Conservation (phyloP, 2,329 filamentous ascomycete genomes). For the Nemania serpens region DNA sequence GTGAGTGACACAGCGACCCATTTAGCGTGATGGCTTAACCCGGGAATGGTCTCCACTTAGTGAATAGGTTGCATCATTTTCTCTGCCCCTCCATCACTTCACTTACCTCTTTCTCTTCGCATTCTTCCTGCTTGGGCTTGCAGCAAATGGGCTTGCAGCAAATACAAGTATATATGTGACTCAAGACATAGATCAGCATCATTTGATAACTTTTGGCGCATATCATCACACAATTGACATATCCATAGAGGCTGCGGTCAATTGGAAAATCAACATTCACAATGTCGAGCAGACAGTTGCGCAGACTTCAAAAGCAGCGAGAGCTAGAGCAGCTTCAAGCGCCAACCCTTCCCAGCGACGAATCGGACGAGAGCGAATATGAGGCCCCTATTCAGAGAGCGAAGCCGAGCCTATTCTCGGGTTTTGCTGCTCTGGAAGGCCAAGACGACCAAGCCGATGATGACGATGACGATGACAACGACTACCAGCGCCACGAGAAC, state of each 20-base stretch:
- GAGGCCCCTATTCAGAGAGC: constrained; percentile 45
- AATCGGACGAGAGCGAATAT: constrained; percentile 44
- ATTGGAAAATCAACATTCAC: background rate
- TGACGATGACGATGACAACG: constrained; percentile 44
- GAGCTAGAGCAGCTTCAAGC: constrained; percentile 47
- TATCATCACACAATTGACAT: background rate
- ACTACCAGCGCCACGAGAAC: constrained; percentile 47
- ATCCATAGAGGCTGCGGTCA: background rate
- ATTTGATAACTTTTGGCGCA: background rate
- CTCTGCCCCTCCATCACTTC: too few species aligned
- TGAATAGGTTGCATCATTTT: too few species aligned
- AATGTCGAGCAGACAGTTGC: constrained; percentile 43
- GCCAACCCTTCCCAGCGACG: constrained; percentile 43
- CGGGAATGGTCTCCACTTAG: too few species aligned
- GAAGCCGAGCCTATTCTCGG: constrained; percentile 53
- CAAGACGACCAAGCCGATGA: constrained; percentile 49
- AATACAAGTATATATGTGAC: too few species aligned
- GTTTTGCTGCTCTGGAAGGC: constrained; percentile 55
- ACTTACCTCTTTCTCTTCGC: too few species aligned
- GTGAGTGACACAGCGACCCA: too few species aligned
- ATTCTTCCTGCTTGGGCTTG: too few species aligned
- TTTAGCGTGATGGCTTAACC: too few species aligned
- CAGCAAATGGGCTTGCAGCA: too few species aligned
- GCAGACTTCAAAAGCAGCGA: constrained; percentile 53
- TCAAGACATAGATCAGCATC: too few species aligned